Evolutionary conservation across 1,284 basidiomycete species (phyloP).

Genomic region (Pseudozyma thailandica): DNA sequence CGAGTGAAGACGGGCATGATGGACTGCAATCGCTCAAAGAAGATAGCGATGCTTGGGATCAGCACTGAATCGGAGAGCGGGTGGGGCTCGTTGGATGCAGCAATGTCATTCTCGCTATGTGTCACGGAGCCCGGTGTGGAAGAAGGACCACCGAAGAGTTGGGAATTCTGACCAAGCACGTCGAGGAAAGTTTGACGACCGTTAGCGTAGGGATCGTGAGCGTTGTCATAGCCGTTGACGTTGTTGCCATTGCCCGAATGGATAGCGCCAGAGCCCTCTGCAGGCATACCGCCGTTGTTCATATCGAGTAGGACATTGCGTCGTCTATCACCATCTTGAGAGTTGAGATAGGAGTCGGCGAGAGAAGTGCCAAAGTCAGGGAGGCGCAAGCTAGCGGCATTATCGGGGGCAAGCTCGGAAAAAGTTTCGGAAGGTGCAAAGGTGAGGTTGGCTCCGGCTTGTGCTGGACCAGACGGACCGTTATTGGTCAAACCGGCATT

Average conservation of each 20-base stretch:
- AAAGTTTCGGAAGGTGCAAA: slow-evolving; percentile 25
- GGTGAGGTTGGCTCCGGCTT: slow-evolving; percentile 20
- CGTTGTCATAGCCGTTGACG: slow-evolving; percentile 8
- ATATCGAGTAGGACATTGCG: slow-evolving; percentile 45
- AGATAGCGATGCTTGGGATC: slow-evolving; percentile 61
- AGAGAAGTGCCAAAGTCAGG: slow-evolving; percentile 58
- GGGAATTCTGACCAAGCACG: slow-evolving; percentile 40
- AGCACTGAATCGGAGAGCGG: slow-evolving; percentile 57
- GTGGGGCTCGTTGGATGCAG: slow-evolving; percentile 31
- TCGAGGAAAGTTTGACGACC: slow-evolving; percentile 44
- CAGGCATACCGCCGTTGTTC: slow-evolving; percentile 13
- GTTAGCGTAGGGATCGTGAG: slow-evolving; percentile 18
- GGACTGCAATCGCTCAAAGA: slow-evolving; percentile 63
- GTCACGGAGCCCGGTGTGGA: slow-evolving; percentile 41
- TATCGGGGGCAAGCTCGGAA: slow-evolving; percentile 39
- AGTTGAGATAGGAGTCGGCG: slow-evolving; percentile 56
- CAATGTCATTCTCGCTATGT: slow-evolving; percentile 14
- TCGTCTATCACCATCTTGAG: slow-evolving; percentile 39
- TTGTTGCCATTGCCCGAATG: slow-evolving; percentile 8
- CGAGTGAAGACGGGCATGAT: slow-evolving; percentile 66
- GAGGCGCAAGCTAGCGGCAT: slow-evolving; percentile 43
- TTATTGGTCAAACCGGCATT: slow-evolving; percentile 10
- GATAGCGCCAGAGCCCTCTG: slow-evolving; percentile 7
- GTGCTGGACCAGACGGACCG: slow-evolving; percentile 1
- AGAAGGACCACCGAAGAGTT: slow-evolving; percentile 21